Base-by-base conservation (phyloP, 306 rosid species). In the Nissolia schottii region DNA sequence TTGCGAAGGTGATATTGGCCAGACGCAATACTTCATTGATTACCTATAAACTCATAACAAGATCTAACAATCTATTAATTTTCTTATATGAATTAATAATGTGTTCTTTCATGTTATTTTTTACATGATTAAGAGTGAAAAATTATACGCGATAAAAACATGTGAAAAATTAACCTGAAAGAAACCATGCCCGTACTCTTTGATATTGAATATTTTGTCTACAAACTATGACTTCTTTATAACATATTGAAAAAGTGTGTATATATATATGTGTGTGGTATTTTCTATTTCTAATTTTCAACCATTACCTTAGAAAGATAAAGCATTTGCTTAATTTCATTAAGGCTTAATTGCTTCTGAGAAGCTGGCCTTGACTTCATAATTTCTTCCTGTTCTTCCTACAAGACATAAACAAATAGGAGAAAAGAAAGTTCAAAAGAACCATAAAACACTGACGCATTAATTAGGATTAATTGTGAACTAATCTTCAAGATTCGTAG, bases 341-440 rank as follows among this genome's bases (percentile, higher is more conserved):
- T 64, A 3, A 51, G 49, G 61, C 38, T 72, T 64, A 85, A 20
- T 27, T 74, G 80, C 24, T 71, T 65, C 8, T 80, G 82, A 6
- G 60, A 49, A 22, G 82, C 7, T 29, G 75, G 37, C 20, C 85
- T 79, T 23, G 51, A 45, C 32, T 41, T 79, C 9, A 74, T 7
- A 29, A 87, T 87, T 69, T 70, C 85, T 73, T 79, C 82, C 38
- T 87, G 89, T 19, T 84, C 92, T 25, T 45, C 63, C 92, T 87
- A 71, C 15, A 43, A 27, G 4, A 51, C 7, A 50, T 6, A 22
- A 14, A 27, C 1, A 38, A 2, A 62, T 0, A 57, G 2, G 51
- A 15, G 1, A 3, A 45, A 1, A 14, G 4, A 14, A 1, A n/a
- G 19, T 45, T 45, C 15, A 4, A 20, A 51, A 51, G 6, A 19